Percentiles rank a stretch among this genome's conserved stretches.
phyloP scores from a whole-genome alignment of 139 green algal species.

The Marvania coccoides region DNA sequence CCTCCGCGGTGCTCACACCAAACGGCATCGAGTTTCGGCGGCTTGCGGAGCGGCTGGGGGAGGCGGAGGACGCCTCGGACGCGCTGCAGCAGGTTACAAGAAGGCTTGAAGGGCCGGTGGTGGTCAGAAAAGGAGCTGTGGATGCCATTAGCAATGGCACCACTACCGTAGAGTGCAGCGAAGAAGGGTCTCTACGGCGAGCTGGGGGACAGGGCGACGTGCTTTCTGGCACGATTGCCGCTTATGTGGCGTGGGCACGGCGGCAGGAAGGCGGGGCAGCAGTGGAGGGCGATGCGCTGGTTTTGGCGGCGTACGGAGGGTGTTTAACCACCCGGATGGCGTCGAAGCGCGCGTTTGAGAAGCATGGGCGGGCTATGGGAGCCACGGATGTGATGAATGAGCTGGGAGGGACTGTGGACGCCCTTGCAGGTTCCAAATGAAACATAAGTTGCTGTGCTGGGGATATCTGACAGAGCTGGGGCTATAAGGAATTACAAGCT shows the following conservation, averaged over 20 bases:
- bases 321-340: constrained; percentile 19
- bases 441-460: too few relatives aligned
- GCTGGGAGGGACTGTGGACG: constrained; percentile 9
- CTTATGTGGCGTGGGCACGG: constrained; percentile 41
- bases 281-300: not conserved
- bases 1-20: constrained; percentile 42
- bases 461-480: too few relatives aligned
- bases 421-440: too few relatives aligned
- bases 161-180: constrained; percentile 7
- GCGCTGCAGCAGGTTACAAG: not conserved
- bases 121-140: constrained; percentile 38
- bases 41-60: constrained; percentile 24
- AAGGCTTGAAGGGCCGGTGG: constrained; percentile 29
- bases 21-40: constrained; percentile 48
- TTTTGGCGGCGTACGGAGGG: constrained; percentile 31
- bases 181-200: constrained; percentile 37
- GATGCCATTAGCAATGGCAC: constrained; percentile 27
- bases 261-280: not conserved
- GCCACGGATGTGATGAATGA: constrained; percentile 20
- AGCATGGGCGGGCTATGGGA: constrained; percentile 22
- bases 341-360: constrained; percentile 9
- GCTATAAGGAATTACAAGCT: too few relatives aligned
- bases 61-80: constrained; percentile 9
- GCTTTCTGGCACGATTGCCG: constrained; percentile 45
- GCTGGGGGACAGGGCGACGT: constrained; percentile 59